Base-by-base conservation (phyloP, 371 early-diverging fungal species). In the Chytridiales sp. region DNA sequence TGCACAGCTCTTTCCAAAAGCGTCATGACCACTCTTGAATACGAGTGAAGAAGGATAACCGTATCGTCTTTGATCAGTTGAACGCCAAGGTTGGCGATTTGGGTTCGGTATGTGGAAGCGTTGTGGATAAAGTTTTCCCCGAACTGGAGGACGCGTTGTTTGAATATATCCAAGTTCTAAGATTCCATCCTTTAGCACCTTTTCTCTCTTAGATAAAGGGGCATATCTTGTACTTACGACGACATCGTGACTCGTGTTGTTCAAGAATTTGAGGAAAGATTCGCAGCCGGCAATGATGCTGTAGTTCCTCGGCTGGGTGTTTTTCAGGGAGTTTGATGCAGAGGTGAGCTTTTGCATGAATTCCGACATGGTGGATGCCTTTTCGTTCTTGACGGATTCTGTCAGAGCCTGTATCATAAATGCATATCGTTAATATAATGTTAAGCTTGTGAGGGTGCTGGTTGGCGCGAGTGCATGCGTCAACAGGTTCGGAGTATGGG, bases 11-110 rank as follows among this genome's bases (percentile, higher is more conserved):
- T 76, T 57, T 84, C 80, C 47, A 98, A 72, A 9, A 93, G 66
- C 31, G 81, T 73, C 87, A 94, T 92, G 30, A 97, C 92, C 2
- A 94, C 94, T 27, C 97, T 86, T 29, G 97, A 96, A 66, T 93
- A 94, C 26, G 94, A 92, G 72, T 97, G 97, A 5, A 96, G 83
- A n/a, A 98, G 77, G 56, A 98, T 86, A 6, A 81, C 81, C 17
- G 84, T 79, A 68, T 92, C 89, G 64, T 95, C 95, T 64, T 88
- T 86, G 61, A 96, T 88, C 64, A 95, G 93, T 51, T 89, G 87
- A 19, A 86, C 76, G n/a, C 93, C 96, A 49, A 87, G 69, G 46
- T 81, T 83, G 3, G 95, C 93, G 47, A 93, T 89, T 58, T 78
- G 80, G 35, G 87, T 82, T 39, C 94, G 82, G 50, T 83, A 86